Evolutionary conservation across 495 filamentous ascomycete species (phyloP), one percentile per base, ranked within the genome.

Genomic region (Astrothelium macrocarpum): DNA sequence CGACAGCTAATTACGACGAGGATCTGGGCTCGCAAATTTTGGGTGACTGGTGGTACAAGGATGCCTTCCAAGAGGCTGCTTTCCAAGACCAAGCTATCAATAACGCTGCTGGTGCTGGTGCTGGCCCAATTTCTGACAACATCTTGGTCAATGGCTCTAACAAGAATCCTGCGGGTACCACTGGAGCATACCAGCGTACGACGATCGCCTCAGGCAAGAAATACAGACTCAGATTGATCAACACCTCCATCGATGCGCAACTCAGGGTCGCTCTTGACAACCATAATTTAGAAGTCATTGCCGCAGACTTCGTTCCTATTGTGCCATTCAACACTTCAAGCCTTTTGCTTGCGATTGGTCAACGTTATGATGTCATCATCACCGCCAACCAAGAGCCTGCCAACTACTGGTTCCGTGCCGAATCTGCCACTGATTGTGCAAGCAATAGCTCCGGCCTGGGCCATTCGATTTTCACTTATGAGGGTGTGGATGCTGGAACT

Each of bases 331-430:
- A 49, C 7, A 67, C 67, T 5, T 45, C 65, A 32, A 61, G 65
- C 46, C 25, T 77, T 10, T 64, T 69, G 25, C 32, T 75, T 28
- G 69, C 62, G 34, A 73, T 75, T 23, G 72, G 73, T 65, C 72
- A 77, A 63, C 71, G 75, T 4, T 76, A 77, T 69, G 75, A 76
- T 34, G 71, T 77, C 11, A 66, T 77, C 58, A 70, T 77, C 61
- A 68, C 61, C 26, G 71, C 75, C 25, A 72, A 74, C 43, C 74
- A 74, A 62, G 59, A 70, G 7, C 62, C 68, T 34, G 72, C 65
- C 25, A 72, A 71, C 53, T 77, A 75, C 66, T 77, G 75, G 75
- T 69, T 76, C 62, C 70, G 74, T 12, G 70, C 72, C 29, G 65
- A 65, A 10, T 61, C 66, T 23, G 66, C 7, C 5, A 62, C 20